Evolutionary conservation across 148 eudicot genomes (phyloP).

Genomic region (Fagopyrum tataricum): DNA sequence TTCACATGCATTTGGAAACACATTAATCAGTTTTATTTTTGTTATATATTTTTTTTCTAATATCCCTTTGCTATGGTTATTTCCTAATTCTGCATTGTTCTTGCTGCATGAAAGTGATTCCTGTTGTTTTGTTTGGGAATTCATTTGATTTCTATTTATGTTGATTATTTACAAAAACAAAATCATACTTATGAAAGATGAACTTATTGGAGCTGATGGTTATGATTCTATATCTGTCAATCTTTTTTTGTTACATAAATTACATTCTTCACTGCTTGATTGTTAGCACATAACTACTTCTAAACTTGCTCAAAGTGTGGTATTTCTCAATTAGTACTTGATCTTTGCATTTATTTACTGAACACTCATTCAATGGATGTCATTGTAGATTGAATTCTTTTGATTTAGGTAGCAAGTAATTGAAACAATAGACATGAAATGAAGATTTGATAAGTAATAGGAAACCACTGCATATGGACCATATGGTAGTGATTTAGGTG

Average conservation of each 20-base stretch:
- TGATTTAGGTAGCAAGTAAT: too few relatives aligned
- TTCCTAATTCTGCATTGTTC: neutral
- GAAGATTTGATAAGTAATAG: too few relatives aligned
- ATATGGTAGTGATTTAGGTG: too few relatives aligned
- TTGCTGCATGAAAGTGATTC: neutral
- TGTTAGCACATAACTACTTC: neutral
- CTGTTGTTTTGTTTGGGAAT: neutral
- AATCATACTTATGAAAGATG: neutral
- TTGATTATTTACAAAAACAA: neutral
- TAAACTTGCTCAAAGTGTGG: too few relatives aligned
- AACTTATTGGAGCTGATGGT: neutral
- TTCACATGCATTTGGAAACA: neutral
- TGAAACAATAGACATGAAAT: too few relatives aligned
- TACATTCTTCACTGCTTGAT: neutral
- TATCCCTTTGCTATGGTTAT: neutral
- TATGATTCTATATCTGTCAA: neutral
- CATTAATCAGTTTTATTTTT: neutral
- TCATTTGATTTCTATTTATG: neutral
- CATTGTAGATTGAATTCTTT: too few relatives aligned
- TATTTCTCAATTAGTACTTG: neutral
- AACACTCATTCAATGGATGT: too few relatives aligned
- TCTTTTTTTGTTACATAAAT: neutral
- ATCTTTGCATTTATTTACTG: too few relatives aligned
- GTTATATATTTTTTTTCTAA: neutral
- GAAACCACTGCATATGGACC: too few relatives aligned